A percentile compares a stretch with the other conserved stretches of the same genome.
Conservation (phyloP, 768 basidiomycete genomes). For the Leucocoprinus sp. region DNA sequence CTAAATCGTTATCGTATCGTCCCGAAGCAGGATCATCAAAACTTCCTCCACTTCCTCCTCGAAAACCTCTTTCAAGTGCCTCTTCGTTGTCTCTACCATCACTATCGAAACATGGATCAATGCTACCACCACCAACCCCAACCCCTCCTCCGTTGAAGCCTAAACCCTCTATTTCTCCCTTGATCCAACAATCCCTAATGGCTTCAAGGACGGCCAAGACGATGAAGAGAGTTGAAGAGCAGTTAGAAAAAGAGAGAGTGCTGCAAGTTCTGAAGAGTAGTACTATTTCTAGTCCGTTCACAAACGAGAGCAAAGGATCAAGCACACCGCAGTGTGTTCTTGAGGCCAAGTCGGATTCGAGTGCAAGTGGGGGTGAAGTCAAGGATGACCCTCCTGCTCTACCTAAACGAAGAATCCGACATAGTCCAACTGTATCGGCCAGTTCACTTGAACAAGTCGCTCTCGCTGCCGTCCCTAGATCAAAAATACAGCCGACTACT, state of each 20-base stretch:
- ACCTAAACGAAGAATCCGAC: constrained; percentile 20
- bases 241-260: constrained; percentile 61
- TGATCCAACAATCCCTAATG: constrained; percentile 69
- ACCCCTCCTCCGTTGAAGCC: constrained; percentile 14
- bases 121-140: constrained; percentile 14
- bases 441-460: constrained; percentile 42
- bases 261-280: constrained; percentile 67
- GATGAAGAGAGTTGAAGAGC: constrained; percentile 60
- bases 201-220: constrained; percentile 66
- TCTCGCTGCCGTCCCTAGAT: constrained; percentile 20
- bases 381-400: constrained; percentile 20
- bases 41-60: constrained; percentile 44
- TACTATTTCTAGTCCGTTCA: constrained; percentile 26
- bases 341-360: constrained; percentile 2
- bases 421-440: constrained; percentile 32
- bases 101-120: constrained; percentile 29
- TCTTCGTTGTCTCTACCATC: constrained; percentile 17
- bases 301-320: constrained; percentile 2
- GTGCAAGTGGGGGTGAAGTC: constrained; percentile 5
- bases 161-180: constrained; percentile 34
- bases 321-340: background rate
- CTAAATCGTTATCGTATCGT: constrained; percentile 11
- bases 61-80: constrained; percentile 29
- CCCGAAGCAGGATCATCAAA: constrained; percentile 16
- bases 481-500: constrained; percentile 4